These are phyloP conservation scores for Fusarium armeniacum DNA, from an alignment of 2,329 filamentous ascomycete species.

Conservation along the genomic window DNA sequence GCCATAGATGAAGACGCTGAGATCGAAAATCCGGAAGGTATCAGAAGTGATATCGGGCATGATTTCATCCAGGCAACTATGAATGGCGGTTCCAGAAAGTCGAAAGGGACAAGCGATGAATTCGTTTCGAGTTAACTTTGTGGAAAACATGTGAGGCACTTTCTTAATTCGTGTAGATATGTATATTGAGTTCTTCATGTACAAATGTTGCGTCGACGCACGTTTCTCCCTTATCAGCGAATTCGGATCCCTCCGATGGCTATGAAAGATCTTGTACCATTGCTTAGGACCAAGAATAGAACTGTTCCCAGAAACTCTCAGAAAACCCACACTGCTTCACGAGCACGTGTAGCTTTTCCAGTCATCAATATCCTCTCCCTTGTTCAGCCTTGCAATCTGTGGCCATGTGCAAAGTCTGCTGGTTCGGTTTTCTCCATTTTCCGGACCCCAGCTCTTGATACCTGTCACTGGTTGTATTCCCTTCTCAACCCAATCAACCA, in stretches of 20 bases:
- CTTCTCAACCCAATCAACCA: neutral
- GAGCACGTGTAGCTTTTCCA: neutral
- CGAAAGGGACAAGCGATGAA: fast-evolving
- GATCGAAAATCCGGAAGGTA: conserved; percentile 5
- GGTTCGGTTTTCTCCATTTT: neutral
- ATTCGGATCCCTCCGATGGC: fast-evolving
- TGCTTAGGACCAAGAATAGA: neutral
- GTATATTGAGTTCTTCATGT: neutral
- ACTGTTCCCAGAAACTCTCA: fast-evolving
- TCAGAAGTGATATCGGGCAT: conserved; percentile 13
- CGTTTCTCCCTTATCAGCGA: neutral
- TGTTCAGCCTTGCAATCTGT: neutral
- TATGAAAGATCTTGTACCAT: fast-evolving
- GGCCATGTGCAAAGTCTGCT: neutral
- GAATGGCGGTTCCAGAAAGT: neutral
- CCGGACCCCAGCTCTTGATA: neutral
- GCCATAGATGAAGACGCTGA: conserved; percentile 1
- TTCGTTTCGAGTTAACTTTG: no score
- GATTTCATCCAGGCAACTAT: conserved; percentile 11
- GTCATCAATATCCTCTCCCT: neutral
- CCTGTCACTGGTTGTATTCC: neutral
- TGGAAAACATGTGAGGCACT: no score
- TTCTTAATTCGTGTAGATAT: neutral
- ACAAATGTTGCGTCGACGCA: no score
- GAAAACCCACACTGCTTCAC: neutral